Evolutionary conservation across 257 asterid genomes (phyloP), one percentile per base, ranked within the genome.

Genomic region (Fraxinus pennsylvanica): DNA sequence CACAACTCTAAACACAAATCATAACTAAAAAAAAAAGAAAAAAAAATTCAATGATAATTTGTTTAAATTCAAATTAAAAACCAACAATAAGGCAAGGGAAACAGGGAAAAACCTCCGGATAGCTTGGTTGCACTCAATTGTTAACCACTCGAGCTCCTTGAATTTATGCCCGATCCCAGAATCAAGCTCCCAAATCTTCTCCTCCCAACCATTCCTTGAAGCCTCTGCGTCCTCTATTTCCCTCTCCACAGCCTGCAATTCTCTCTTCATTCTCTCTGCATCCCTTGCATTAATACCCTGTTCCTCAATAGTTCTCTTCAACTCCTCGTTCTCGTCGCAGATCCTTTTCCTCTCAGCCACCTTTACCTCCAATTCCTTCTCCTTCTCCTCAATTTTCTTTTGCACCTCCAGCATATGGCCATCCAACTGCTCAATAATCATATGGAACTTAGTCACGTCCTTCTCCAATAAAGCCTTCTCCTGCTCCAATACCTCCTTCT

Each of bases 221-320:
- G 85, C 85, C 82, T 93, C 98, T 2, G 88, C 79, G 83, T 93
- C 93, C 83, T 81, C 89, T 22, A 90, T 84, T 66, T 91, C 96
- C 82, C 96, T 85, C 81, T 91, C 98, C 50, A 90, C 88, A 35
- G 92, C 89, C 82, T 86, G 93, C 89, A 93, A 85, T 71, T 93
- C 98, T 78, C 97, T 78, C 86, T 89, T 95, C 96, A 93, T 93
- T 84, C 99, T 87, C 87, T 93, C 98, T 3, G 98, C 99, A 86
- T 95, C 98, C 76, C 95, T 88, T 71, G 87, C 76, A 84, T 91
- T 95, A 80, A 95, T 89, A 45, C 94, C 94, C 77, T 95, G 99
- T 71, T 93, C 99, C 87, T 90, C 97, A 36, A 93, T 87, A 79
- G 79, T 90, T 86, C 77, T 91, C 94, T 85, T 95, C 87, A 93